phyloP scores from a whole-genome alignment of 345 rosid species.

The Melaleuca alternifolia region DNA sequence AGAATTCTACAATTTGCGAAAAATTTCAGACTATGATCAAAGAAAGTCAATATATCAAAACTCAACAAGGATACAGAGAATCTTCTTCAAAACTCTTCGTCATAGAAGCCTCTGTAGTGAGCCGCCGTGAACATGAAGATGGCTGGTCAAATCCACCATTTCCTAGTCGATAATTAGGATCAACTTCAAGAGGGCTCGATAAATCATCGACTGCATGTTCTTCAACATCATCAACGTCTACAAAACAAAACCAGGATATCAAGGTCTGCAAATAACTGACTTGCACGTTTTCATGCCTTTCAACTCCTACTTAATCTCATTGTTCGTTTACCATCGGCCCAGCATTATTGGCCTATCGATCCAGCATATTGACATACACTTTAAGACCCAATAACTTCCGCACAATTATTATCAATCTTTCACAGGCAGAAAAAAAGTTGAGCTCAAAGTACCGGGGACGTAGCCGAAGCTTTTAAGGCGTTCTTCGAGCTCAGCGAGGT shows the following conservation, averaged over 20 bases:
- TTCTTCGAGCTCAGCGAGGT: slow-evolving; percentile 34
- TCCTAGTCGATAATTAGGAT: neutral
- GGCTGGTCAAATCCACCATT: slow-evolving; percentile 3
- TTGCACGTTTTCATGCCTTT: neutral
- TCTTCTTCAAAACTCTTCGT: slow-evolving; percentile 47
- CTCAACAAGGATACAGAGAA: slow-evolving; percentile 56
- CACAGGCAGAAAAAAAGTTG: neutral
- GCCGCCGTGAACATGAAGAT: slow-evolving; percentile 2
- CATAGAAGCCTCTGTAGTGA: slow-evolving; percentile 7
- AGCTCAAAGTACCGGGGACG: slow-evolving; percentile 23
- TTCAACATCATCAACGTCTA: slow-evolving; percentile 31
- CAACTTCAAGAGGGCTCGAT: neutral
- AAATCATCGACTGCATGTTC: slow-evolving; percentile 8
- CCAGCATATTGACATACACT: neutral
- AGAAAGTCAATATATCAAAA: neutral
- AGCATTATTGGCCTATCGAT: neutral
- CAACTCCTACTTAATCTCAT: neutral
- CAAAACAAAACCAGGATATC: neutral
- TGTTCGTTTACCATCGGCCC: neutral
- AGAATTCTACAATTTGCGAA: neutral
- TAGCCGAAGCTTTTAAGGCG: slow-evolving; percentile 34
- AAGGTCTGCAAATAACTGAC: neutral
- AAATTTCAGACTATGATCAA: neutral
- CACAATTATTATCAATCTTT: neutral
- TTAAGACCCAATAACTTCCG: neutral